phyloP scores from a whole-genome alignment of 106 monocot species.

The Allium cepa region DNA sequence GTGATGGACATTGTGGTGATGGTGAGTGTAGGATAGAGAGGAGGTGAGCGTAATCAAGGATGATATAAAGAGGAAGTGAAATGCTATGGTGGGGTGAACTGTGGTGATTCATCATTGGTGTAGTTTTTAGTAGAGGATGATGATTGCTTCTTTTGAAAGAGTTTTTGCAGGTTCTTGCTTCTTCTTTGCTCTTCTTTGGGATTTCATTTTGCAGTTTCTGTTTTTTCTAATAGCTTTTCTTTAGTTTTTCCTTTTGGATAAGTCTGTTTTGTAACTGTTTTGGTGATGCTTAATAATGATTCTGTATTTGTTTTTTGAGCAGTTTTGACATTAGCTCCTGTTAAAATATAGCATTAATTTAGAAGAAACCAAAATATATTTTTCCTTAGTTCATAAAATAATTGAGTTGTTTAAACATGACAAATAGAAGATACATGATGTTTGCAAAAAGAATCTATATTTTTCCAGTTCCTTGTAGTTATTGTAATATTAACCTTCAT shows the following conservation, averaged over 20 bases:
- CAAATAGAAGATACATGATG: no score
- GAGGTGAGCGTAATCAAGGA: background rate
- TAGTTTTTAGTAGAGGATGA: background rate
- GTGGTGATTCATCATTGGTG: slow-evolving; percentile 3
- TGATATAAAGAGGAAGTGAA: background rate
- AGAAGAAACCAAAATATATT: background rate
- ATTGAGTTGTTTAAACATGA: no score
- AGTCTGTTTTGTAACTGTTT: background rate
- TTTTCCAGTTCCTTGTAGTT: no score
- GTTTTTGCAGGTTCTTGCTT: background rate
- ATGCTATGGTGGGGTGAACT: background rate
- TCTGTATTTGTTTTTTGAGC: background rate
- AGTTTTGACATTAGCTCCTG: background rate
- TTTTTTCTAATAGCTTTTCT: background rate
- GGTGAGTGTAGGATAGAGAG: background rate
- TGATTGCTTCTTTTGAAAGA: background rate
- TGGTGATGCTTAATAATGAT: background rate
- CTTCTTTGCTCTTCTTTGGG: background rate
- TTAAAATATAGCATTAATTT: background rate
- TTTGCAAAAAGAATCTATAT: no score
- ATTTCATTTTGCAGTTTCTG: background rate
- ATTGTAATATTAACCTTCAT: no score
- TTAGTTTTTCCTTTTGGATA: background rate
- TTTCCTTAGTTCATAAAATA: no score
- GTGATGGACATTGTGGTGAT: background rate